These are phyloP conservation scores for Gossypium gossypioides DNA, from an alignment of 441 rosid species.

Conservation along the genomic window DNA sequence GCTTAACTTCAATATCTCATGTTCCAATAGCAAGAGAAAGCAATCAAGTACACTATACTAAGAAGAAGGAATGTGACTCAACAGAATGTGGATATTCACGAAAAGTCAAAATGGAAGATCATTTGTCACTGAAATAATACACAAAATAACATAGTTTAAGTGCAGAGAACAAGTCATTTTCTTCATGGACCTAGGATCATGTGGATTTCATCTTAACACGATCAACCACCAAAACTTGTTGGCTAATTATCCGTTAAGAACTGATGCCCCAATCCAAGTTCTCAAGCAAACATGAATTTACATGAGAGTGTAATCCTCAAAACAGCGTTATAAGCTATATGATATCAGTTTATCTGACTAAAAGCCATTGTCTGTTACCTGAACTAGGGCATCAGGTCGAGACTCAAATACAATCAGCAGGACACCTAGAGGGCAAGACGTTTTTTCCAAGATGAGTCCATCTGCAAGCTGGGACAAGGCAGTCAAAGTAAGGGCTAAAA, in stretches of 20 bases:
- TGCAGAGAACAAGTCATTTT: not conserved
- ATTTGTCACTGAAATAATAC: not conserved
- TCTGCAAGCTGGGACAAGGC: conserved; percentile 34
- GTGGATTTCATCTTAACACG: not conserved
- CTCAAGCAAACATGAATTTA: conserved; percentile 1
- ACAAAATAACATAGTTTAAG: not conserved
- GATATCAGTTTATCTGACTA: not conserved
- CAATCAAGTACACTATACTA: not conserved
- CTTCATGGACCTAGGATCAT: not conserved
- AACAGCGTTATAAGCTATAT: not conserved
- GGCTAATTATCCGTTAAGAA: not conserved
- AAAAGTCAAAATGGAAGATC: not conserved
- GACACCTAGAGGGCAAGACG: conserved; percentile 40
- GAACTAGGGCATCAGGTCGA: conserved; percentile 45
- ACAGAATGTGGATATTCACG: not conserved
- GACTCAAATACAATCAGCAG: conserved; percentile 41
- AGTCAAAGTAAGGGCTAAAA: conserved; percentile 6
- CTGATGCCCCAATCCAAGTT: not conserved
- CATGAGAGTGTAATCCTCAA: not conserved
- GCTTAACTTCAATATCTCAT: not conserved
- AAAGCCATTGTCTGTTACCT: conserved; percentile 23
- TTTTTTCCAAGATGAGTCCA: conserved; percentile 44
- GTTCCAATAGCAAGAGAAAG: not conserved
- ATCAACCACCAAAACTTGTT: conserved; percentile 1
- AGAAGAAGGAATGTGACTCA: not conserved